Evolutionary conservation across 176 grass and related monocot genomes (phyloP), one percentile per base, ranked within the genome.

Genomic region (Oryza brachyantha): DNA sequence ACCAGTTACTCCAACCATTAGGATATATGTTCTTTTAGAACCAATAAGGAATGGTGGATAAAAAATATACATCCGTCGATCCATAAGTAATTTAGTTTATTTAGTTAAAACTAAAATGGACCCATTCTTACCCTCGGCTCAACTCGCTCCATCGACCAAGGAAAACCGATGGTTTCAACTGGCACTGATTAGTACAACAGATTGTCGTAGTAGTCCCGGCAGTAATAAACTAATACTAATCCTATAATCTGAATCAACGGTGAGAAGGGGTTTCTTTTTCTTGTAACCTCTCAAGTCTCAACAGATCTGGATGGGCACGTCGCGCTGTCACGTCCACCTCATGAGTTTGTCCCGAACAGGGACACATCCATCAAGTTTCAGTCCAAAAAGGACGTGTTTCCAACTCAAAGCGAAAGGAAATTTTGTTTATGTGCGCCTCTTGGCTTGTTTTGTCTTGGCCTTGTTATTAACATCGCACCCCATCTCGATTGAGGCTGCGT

Each of bases 241-340:
- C 31, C 31, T 41, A 45, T 25, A 21, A 35, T 4, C 66, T 55
- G 46, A 35, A 70, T n/a, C 69, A 28, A 26, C 1, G 35, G 29
- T n/a, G 31, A 27, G 13, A 32, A 82, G 11, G 82, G 7, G 48
- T 61, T 37, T 61, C 31, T 78, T 14, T 27, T 25, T 24, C n/a
- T n/a, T n/a, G n/a, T n/a, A n/a, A 4, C 10, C 21, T 27, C 50
- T 17, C 32, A 21, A 3, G n/a, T 57, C 6, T 5, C 37, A 38
- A 38, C 45, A 68, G 62, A 83, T 77, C 58, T 79, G 54, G 70
- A 84, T 61, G 62, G 62, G 74, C 74, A 67, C 17, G 68, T 40
- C 24, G 75, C 68, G 80, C 50, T 88, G 75, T 84, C 81, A 75
- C 69, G 86, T 88, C 86, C 75, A 28, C 52, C 69, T 88, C 80